A percentile compares a stretch with the other conserved stretches of the same genome.
Evolutionary conservation across 768 basidiomycete species (phyloP).

Genomic region (Jaapia argillacea): DNA sequence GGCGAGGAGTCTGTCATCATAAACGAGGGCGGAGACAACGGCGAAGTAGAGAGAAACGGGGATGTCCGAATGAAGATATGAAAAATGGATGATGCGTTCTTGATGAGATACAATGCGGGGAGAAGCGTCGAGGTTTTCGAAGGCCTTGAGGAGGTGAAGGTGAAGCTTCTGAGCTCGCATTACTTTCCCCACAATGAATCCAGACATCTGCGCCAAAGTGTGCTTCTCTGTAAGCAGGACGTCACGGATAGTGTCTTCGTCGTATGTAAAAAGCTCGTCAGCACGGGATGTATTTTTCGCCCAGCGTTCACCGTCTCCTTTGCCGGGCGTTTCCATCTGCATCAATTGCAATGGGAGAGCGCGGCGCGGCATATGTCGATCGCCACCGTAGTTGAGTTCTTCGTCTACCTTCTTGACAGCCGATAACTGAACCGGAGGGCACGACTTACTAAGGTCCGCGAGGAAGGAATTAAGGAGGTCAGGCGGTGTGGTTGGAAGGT

Average conservation of each 20-base stretch:
- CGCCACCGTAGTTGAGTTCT: conserved; percentile 44
- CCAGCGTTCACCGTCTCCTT: conserved; percentile 33
- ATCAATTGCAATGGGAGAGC: conserved; percentile 34
- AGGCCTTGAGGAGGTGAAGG: conserved; percentile 35
- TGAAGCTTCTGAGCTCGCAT: conserved; percentile 59
- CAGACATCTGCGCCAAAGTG: conserved; percentile 65
- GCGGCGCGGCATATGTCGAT: conserved; percentile 13
- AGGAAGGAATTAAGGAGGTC: conserved; percentile 51
- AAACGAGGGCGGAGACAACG: conserved; percentile 43
- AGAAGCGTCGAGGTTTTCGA: conserved; percentile 31
- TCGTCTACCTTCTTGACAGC: conserved; percentile 42
- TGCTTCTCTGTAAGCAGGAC: conserved; percentile 60
- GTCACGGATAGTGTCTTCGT: conserved; percentile 45
- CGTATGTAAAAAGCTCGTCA: conserved; percentile 41
- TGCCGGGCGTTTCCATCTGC: conserved; percentile 34
- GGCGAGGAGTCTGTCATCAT: conserved; percentile 46
- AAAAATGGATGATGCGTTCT: conserved; percentile 46
- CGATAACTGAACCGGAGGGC: conserved; percentile 21
- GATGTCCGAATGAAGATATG: conserved; percentile 54
- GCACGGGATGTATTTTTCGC: conserved; percentile 33
- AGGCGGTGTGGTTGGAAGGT: conserved; percentile 49
- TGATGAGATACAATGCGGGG: conserved; percentile 39
- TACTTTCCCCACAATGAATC: conserved; percentile 60
- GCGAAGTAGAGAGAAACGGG: conserved; percentile 58
- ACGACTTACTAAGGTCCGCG: conserved; percentile 33